These are phyloP conservation scores for Garcia nutans DNA, from an alignment of 345 rosid genomes.

Conservation along the genomic window DNA sequence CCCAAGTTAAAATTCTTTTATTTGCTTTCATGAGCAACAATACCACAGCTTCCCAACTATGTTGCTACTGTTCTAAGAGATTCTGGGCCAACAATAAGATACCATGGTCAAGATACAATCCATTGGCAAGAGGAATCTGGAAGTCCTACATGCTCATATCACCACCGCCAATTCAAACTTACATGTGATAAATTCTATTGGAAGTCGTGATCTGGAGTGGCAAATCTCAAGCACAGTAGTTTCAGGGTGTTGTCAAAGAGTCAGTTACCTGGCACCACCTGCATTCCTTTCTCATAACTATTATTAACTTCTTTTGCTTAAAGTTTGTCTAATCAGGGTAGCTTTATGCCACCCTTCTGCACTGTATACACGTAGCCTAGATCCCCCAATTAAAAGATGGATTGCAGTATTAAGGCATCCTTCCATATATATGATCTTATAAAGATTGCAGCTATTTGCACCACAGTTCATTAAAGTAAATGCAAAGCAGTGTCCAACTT, in stretches of 20 bases:
- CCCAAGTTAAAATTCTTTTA: too few species aligned
- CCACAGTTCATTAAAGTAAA: neutral
- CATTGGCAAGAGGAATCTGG: neutral
- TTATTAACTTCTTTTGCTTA: too few species aligned
- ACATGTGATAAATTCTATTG: neutral
- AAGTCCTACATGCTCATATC: neutral
- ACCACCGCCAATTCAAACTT: neutral
- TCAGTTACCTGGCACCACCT: neutral
- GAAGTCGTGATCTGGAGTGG: neutral
- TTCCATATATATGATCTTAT: neutral
- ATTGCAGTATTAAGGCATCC: neutral
- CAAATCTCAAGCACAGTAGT: neutral
- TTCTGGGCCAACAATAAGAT: neutral
- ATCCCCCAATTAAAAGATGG: neutral
- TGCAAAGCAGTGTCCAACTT: conserved; percentile 1
- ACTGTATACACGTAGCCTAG: neutral
- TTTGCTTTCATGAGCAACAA: too few species aligned
- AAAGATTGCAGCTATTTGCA: neutral
- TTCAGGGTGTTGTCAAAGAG: neutral
- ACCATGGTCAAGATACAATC: neutral
- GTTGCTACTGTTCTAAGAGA: neutral
- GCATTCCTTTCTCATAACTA: too few species aligned
- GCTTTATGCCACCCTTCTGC: neutral
- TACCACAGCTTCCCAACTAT: neutral
- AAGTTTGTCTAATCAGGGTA: neutral